Base-by-base conservation (phyloP, 2,329 filamentous ascomycete species). In the Claviceps sp. region DNA sequence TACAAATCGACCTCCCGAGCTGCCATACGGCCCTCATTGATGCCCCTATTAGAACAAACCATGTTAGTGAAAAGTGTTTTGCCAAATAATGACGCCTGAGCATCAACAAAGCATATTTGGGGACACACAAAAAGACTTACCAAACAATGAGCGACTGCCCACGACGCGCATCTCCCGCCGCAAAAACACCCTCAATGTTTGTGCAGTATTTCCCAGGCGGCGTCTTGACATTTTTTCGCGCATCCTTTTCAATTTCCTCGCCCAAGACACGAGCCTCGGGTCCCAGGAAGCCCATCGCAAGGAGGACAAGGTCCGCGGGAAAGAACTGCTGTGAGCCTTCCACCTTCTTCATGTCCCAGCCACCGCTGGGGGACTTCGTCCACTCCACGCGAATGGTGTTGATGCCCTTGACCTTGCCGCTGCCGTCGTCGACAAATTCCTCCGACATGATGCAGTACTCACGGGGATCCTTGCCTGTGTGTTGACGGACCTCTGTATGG, bases 401-500 rank as follows among this genome's bases (percentile, higher is more conserved):
- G 77, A 97, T 95, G 57, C 91, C 91, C 76, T 89, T 94, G 64
- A 97, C 88, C 58, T 85, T 84, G 65, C 90, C 90, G 48, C 71
- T 80, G 55, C 88, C 90, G 61, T 95, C 88, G 58, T 90, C 88
- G 55, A 94, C 88, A 60, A 97, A 97, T 62, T 95, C 88, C 73
- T 94, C 91, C 17, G 89, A 95, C 88, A 96, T 95, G 71, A 97
- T 89, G 74, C 90, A 96, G 77, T 86, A 97, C 73, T 96, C 91
- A 61, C 91, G 88, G 53, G 91, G 91, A 63, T 96, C 91, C 67
- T 90, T 90, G 71, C 91, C 91, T 75, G 90, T 91, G 74, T 96
- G 90, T 60, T 91, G 89, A 69, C 91, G 89, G 62, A 96, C 91
- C 70, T 97, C 91, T 16, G 85, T 85, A 75, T 97, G 91, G 52